Percentiles rank a stretch among this genome's conserved stretches.
Evolutionary conservation across 2,329 filamentous ascomycete species (phyloP).

Genomic region (Amauroascus verrucosus): DNA sequence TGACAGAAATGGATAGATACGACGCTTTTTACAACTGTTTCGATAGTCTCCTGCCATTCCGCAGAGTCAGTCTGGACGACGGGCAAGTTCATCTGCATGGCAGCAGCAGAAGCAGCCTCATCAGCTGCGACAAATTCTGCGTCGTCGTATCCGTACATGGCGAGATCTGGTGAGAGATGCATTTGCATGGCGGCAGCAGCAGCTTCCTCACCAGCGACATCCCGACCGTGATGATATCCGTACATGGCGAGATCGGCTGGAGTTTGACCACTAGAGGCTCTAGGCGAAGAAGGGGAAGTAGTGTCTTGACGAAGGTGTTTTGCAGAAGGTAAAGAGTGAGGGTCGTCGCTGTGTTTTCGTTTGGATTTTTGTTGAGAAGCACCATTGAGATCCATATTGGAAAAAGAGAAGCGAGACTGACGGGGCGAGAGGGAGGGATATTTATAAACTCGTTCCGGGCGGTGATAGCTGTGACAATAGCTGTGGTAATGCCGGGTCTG

Average conservation of each 20-base stretch:
- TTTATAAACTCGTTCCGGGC: not conserved
- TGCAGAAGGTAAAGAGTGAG: conserved; percentile 41
- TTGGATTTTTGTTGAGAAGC: conserved; percentile 29
- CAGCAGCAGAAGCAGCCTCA: conserved; percentile 37
- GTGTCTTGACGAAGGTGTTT: conserved; percentile 46
- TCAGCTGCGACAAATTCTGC: conserved; percentile 23
- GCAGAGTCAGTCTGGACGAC: conserved; percentile 47
- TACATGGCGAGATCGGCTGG: conserved; percentile 29
- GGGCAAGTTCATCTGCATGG: conserved; percentile 17
- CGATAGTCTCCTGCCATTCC: conserved; percentile 94
- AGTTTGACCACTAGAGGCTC: conserved; percentile 34
- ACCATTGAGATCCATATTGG: conserved; percentile 42
- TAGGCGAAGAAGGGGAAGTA: conserved; percentile 25
- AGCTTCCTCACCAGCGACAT: conserved; percentile 22
- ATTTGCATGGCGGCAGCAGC: conserved; percentile 27
- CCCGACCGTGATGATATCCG: conserved; percentile 18
- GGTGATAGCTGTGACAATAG: not conserved
- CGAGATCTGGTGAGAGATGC: conserved; percentile 31
- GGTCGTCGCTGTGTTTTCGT: conserved; percentile 46
- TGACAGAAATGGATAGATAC: conserved; percentile 99
- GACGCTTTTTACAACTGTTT: conserved; percentile 85
- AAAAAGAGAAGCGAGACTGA: not conserved
- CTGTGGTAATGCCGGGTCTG: not conserved
- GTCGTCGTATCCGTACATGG: conserved; percentile 20
- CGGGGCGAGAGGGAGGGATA: not conserved